Evolutionary conservation across 257 asterid genomes (phyloP).

Genomic region (Nicotiana otophora): DNA sequence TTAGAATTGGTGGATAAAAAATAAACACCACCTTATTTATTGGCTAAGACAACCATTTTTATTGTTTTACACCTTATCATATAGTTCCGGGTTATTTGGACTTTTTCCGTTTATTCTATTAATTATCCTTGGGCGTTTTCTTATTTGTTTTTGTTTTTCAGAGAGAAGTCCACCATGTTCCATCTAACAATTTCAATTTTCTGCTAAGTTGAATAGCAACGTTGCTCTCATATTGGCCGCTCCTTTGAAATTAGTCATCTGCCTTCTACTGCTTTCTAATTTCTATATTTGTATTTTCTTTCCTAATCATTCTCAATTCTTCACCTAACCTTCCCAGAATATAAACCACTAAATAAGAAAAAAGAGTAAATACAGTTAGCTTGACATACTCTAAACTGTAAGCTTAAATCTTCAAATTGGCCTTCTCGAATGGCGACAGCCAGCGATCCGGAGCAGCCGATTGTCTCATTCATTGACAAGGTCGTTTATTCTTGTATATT

Average conservation of each 20-base stretch:
- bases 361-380: neutral
- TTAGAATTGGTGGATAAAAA: too few relatives aligned
- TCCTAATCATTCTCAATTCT: neutral
- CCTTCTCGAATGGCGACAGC: neutral
- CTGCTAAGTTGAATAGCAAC: neutral
- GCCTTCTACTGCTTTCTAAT: neutral
- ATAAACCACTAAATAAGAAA: neutral
- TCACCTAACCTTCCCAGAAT: neutral
- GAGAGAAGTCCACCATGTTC: neutral
- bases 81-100: too few relatives aligned
- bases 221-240: neutral
- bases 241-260: neutral
- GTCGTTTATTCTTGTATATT: conserved; percentile 6
- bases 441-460: conserved; percentile 22
- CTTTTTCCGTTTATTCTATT: too few relatives aligned
- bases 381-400: neutral
- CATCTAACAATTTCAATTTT: neutral
- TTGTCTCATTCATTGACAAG: conserved; percentile 24
- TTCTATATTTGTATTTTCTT: neutral
- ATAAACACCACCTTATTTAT: too few relatives aligned
- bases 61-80: too few relatives aligned
- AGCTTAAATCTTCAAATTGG: neutral
- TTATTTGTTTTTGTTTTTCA: neutral
- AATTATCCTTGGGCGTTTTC: too few relatives aligned
- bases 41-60: too few relatives aligned